Evolutionary conservation across 2,329 filamentous ascomycete genomes (phyloP).

Genomic region (Diaporthe citriasiana): DNA sequence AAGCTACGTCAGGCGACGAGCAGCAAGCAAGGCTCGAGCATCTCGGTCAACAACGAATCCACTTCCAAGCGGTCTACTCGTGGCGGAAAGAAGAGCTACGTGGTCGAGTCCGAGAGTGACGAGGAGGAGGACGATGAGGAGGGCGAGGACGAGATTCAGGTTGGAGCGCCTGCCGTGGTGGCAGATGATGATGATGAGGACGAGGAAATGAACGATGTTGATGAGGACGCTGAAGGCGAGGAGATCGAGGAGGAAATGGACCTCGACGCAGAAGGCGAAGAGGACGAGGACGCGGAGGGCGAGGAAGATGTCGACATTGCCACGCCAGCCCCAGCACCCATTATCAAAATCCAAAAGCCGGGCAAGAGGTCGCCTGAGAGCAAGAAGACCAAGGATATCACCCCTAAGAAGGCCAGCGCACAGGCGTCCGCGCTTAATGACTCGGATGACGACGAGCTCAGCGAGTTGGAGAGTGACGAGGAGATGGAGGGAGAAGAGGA

Average conservation of each 20-base stretch:
- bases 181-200: slow-evolving; percentile 56
- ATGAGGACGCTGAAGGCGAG: slow-evolving; percentile 56
- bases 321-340: slow-evolving; percentile 54
- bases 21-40: slow-evolving; percentile 52
- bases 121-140: slow-evolving; percentile 47
- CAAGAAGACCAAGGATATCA: slow-evolving; percentile 54
- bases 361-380: slow-evolving; percentile 48
- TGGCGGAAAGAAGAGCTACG: slow-evolving; percentile 71
- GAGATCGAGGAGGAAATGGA: slow-evolving; percentile 57
- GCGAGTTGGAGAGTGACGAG: slow-evolving; percentile 68
- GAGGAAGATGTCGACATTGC: slow-evolving; percentile 63
- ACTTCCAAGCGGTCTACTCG: slow-evolving; percentile 65
- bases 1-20: slow-evolving; percentile 67
- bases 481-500: slow-evolving; percentile 54
- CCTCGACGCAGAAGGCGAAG: slow-evolving; percentile 61
- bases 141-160: slow-evolving; percentile 50
- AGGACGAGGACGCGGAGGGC: slow-evolving; percentile 61
- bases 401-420: slow-evolving; percentile 43
- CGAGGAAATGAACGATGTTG: slow-evolving; percentile 58
- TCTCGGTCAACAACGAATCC: slow-evolving; percentile 56
- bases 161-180: slow-evolving; percentile 43
- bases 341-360: slow-evolving; percentile 65
- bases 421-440: slow-evolving; percentile 57
- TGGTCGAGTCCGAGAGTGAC: slow-evolving; percentile 64
- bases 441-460: slow-evolving; percentile 69